Evolutionary conservation across 495 filamentous ascomycete species (phyloP).

Genomic region (Ramalina intermedia): DNA sequence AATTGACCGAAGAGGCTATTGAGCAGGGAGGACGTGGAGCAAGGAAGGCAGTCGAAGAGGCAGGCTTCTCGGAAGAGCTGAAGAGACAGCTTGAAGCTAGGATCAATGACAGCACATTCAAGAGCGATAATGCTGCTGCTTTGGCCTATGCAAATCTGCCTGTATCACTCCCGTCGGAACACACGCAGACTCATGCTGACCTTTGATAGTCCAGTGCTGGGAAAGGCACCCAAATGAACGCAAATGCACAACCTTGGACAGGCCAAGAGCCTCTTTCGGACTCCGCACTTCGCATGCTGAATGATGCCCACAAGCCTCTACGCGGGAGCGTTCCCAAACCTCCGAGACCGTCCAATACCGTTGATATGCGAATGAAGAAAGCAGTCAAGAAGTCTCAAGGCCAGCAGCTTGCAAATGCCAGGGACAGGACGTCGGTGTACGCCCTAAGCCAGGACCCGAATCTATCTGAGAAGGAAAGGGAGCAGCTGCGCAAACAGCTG

Average conservation of each 20-base stretch:
- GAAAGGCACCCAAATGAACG: slow-evolving; percentile 55
- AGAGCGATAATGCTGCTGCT: slow-evolving; percentile 49
- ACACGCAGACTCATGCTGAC: not conserved
- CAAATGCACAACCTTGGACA: slow-evolving; percentile 60
- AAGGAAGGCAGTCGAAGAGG: slow-evolving; percentile 62
- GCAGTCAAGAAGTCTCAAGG: slow-evolving; percentile 31
- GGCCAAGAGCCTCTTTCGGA: slow-evolving; percentile 63
- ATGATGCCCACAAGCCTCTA: slow-evolving; percentile 65
- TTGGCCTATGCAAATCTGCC: slow-evolving; percentile 55
- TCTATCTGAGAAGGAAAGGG: slow-evolving; percentile 53
- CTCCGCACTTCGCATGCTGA: slow-evolving; percentile 73
- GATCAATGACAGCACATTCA: slow-evolving; percentile 56
- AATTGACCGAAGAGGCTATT: slow-evolving; percentile 70
- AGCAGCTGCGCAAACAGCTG: slow-evolving; percentile 53
- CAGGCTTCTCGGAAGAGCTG: slow-evolving; percentile 77
- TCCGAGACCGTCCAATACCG: slow-evolving; percentile 22
- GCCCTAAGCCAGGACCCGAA: slow-evolving; percentile 41
- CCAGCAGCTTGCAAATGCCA: slow-evolving; percentile 53
- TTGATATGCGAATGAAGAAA: slow-evolving; percentile 47
- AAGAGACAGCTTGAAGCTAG: slow-evolving; percentile 60
- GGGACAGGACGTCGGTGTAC: slow-evolving; percentile 67
- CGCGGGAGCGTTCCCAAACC: slow-evolving; percentile 23
- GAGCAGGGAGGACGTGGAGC: slow-evolving; percentile 57
- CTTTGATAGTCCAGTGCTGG: slow-evolving; percentile 44
- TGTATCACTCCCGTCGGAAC: slow-evolving; percentile 14